Evolutionary conservation across 2,329 filamentous ascomycete genomes (phyloP).

Genomic region (Claviceps pazoutovae): DNA sequence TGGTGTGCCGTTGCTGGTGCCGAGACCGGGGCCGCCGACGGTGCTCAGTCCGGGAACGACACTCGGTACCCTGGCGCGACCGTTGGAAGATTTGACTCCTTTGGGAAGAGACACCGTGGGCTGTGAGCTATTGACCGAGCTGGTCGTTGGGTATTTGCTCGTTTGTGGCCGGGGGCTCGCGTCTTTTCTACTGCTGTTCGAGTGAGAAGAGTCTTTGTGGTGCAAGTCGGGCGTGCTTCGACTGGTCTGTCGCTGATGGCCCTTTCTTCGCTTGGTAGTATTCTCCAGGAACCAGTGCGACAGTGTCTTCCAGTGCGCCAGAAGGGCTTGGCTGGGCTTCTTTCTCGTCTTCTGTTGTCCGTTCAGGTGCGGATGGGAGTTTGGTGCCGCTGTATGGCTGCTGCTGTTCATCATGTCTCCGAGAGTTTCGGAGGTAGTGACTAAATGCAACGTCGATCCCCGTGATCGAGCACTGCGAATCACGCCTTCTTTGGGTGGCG

Average conservation of each 20-base stretch:
- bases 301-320: conserved; percentile 50
- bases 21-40: neutral
- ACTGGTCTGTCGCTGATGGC: conserved; percentile 35
- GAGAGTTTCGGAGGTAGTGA: conserved; percentile 47
- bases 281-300: conserved; percentile 50
- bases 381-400: conserved; percentile 11
- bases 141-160: conserved; percentile 37
- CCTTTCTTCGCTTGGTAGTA: conserved; percentile 37
- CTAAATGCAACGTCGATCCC: conserved; percentile 76
- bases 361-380: conserved; percentile 10
- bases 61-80: conserved; percentile 22
- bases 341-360: conserved; percentile 35
- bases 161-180: conserved; percentile 45
- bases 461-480: conserved; percentile 56
- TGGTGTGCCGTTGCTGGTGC: conserved; percentile 3
- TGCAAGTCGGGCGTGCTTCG: conserved; percentile 47
- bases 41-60: conserved; percentile 4
- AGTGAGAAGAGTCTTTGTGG: conserved; percentile 28
- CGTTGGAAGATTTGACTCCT: conserved; percentile 35
- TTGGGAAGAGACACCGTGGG: conserved; percentile 33
- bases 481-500: conserved; percentile 72
- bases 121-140: conserved; percentile 18
- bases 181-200: conserved; percentile 33
- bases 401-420: conserved; percentile 8
- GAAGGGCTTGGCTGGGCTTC: conserved; percentile 43